phyloP scores from a whole-genome alignment of 495 filamentous ascomycete species.

The Platismatia glauca region DNA sequence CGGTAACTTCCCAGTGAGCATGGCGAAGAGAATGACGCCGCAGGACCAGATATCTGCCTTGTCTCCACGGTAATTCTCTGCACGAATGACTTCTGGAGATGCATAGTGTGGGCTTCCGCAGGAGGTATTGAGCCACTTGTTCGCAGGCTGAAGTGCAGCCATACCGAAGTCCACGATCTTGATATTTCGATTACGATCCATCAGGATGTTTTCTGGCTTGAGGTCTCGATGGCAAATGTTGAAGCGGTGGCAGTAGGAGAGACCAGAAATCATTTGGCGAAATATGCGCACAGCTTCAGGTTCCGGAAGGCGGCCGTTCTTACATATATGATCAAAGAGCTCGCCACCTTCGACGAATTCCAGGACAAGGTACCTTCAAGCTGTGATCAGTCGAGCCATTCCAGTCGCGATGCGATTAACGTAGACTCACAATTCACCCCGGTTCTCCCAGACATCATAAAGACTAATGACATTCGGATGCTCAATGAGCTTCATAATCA shows the following conservation, averaged over 20 bases:
- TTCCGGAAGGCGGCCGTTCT: constrained; percentile 59
- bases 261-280: constrained; percentile 83
- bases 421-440: constrained; percentile 71
- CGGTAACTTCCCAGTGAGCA: constrained; percentile 69
- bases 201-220: constrained; percentile 93
- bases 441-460: constrained; percentile 94
- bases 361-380: constrained; percentile 79
- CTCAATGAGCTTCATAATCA: constrained; percentile 91
- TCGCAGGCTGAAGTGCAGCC: constrained; percentile 80
- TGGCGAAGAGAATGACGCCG: constrained; percentile 79
- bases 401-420: neutral
- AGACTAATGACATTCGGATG: constrained; percentile 88
- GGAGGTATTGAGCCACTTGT: constrained; percentile 68
- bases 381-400: constrained; percentile 4
- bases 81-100: constrained; percentile 77
- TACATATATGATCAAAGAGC: constrained; percentile 71
- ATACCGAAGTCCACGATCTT: constrained; percentile 98
- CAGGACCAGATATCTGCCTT: constrained; percentile 91
- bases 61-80: constrained; percentile 65
- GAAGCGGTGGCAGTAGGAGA: constrained; percentile 87
- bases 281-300: constrained; percentile 75
- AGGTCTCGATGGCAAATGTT: constrained; percentile 93
- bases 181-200: constrained; percentile 61
- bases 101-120: constrained; percentile 97
- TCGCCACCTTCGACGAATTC: constrained; percentile 91